Evolutionary conservation across 768 basidiomycete species (phyloP), one percentile per base, ranked within the genome.

Genomic region (Pleurotus tuber-regium): DNA sequence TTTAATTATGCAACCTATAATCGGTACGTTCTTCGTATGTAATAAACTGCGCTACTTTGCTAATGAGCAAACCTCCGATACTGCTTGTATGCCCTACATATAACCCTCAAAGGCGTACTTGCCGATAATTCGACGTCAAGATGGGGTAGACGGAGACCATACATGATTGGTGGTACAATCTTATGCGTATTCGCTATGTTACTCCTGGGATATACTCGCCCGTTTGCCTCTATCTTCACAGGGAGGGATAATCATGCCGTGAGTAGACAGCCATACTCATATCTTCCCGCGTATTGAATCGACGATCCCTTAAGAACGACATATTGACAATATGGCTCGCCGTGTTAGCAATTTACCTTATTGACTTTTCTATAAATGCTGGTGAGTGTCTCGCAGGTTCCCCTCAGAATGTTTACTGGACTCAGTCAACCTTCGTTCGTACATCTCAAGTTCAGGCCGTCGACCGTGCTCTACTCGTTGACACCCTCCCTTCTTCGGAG

Each of bases 391-490:
- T 10, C 21, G 19, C 30, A n/a, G n/a, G n/a, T n/a, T n/a, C n/a
- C n/a, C n/a, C n/a, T n/a, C n/a, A n/a, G n/a, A n/a, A n/a, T n/a
- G n/a, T n/a, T n/a, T n/a, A n/a, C n/a, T n/a, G n/a, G n/a, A n/a
- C n/a, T n/a, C n/a, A n/a, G n/a, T n/a, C n/a, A n/a, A n/a, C n/a
- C n/a, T n/a, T n/a, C n/a, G n/a, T n/a, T n/a, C n/a, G n/a, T n/a
- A n/a, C n/a, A n/a, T n/a, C n/a, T 40, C 50, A 58, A 87, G 92
- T 95, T 2, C 88, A 89, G 73, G 91, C 93, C 0, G 82, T 92
- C 16, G 92, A 97, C 64, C 88, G 95, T 42, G 91, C 94, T 0
- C 77, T 97, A 8, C 73, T 98, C 6, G 91, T 98, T 0, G 95
- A 98, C 63, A 88, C 80, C 0, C 66, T 96, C 3, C 86, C 92